phyloP scores from a whole-genome alignment of 306 rosid species.

The Hippophae gyantsensis region DNA sequence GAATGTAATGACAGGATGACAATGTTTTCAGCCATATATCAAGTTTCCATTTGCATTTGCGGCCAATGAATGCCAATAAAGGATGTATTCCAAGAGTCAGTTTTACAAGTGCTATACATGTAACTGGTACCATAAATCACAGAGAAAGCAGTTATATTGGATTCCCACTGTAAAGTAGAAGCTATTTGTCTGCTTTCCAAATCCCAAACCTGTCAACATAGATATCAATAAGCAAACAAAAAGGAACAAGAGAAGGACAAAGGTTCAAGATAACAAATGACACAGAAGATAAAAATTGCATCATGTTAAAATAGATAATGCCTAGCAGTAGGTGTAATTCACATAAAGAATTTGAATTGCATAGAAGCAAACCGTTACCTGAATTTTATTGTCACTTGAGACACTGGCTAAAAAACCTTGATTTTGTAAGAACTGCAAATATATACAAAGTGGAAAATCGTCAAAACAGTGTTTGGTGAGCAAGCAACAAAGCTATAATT shows the following conservation, averaged over 20 bases:
- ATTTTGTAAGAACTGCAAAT: conserved; percentile 70
- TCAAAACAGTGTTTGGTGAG: neutral
- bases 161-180: conserved; percentile 72
- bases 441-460: neutral
- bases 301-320: neutral
- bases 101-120: conserved; percentile 51
- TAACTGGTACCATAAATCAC: conserved; percentile 64
- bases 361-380: conserved; percentile 35
- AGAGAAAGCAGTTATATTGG: conserved; percentile 82
- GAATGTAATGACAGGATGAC: conserved; percentile 28
- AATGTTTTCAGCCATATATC: conserved; percentile 14
- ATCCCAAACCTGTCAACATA: conserved; percentile 83
- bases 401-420: conserved; percentile 76
- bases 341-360: conserved; percentile 7
- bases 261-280: conserved; percentile 10
- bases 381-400: conserved; percentile 68
- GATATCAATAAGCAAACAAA: conserved; percentile 28
- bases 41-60: conserved; percentile 8
- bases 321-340: neutral
- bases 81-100: conserved; percentile 15
- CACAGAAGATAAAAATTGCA: neutral
- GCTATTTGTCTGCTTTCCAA: conserved; percentile 62
- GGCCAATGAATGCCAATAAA: conserved; percentile 14
- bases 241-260: conserved; percentile 9
- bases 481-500: neutral